Evolutionary conservation across 306 rosid species (phyloP), one percentile per base, ranked within the genome.

Genomic region (Fragaria nilgerrensis): DNA sequence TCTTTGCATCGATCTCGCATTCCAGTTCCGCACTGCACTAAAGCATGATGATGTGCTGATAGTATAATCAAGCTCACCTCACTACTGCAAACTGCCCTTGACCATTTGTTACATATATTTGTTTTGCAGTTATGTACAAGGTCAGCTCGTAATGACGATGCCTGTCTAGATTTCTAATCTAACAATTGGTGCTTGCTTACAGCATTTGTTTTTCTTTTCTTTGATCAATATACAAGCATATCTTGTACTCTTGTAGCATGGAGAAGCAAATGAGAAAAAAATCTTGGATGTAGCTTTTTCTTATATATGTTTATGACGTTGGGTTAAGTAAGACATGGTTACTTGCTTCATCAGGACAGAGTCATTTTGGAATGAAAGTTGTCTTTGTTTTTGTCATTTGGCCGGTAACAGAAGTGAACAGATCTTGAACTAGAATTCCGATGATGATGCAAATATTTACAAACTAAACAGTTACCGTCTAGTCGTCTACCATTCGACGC

Each of bases 91-190:
- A 14, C 3, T 55, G 43, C 41, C 41, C 52, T 23, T 43, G 12
- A 61, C 15, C 45, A 36, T 29, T 11, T 19, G 15, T 61, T 49
- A 29, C 29, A 17, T 27, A 10, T 45, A 34, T 72, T 14, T 49
- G 53, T 58, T 78, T 81, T 81, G 64, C 94, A 92, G 97, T 77
- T 74, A 85, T 84, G 73, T 87, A 56, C 73, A 82, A 79, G 94
- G 96, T 4, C 92, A 89, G 78, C 90, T 87, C 65, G 52, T 92
- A 82, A 83, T 79, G 86, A 90, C 80, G 79, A 90, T 92, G 85
- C 96, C 82, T 2, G 76, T 78, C 17, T 82, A 74, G 53, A 45
- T 47, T 19, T 39, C 10, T 13, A n/a, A 61, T 15, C 63, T 48
- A 47, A 75, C n/a, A 0, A 0, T 50, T 22, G 71, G 52, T 37